phyloP scores from a whole-genome alignment of 2,329 filamentous ascomycete species.

The Colletotrichum melonis region DNA sequence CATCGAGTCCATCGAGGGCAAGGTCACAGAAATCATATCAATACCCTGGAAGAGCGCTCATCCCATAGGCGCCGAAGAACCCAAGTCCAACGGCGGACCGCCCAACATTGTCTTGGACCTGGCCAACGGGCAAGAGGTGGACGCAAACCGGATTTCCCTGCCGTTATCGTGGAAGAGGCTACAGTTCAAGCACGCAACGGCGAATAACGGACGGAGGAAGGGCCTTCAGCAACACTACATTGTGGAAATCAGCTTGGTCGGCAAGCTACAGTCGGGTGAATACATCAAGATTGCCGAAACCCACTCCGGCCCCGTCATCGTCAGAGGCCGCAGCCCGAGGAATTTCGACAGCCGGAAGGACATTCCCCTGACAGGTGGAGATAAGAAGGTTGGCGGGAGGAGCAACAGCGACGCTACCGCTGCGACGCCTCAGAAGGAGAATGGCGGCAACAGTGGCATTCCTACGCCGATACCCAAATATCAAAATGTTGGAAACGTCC shows the following conservation, averaged over 20 bases:
- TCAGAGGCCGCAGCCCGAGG: conserved; percentile 89
- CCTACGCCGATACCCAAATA: conserved; percentile 36
- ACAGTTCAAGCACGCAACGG: conserved; percentile 95
- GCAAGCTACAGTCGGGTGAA: conserved; percentile 76
- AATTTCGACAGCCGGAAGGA: conserved; percentile 96
- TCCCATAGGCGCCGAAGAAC: conserved; percentile 60
- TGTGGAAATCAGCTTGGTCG: conserved; percentile 85
- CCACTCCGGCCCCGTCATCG: conserved; percentile 92
- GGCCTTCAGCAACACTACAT: conserved; percentile 96
- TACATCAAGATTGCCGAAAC: conserved; percentile 84
- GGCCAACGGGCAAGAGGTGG: conserved; percentile 73
- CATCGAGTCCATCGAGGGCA: conserved; percentile 92
- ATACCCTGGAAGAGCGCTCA: conserved; percentile 92
- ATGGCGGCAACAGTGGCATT: conserved; percentile 28
- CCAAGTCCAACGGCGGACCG: conserved; percentile 61
- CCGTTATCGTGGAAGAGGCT: conserved; percentile 93
- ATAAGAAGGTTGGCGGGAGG: conserved; percentile 60
- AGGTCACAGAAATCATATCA: conserved; percentile 91
- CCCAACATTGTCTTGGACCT: conserved; percentile 67
- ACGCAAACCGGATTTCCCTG: conserved; percentile 81
- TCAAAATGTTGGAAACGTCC: conserved; percentile 47
- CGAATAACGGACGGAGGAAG: conserved; percentile 94
- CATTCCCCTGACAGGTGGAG: conserved; percentile 72
- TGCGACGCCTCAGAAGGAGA: conserved; percentile 38
- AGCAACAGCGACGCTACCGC: conserved; percentile 46